Evolutionary conservation across 768 basidiomycete genomes (phyloP).

Genomic region (Lactifluus subvellereus): DNA sequence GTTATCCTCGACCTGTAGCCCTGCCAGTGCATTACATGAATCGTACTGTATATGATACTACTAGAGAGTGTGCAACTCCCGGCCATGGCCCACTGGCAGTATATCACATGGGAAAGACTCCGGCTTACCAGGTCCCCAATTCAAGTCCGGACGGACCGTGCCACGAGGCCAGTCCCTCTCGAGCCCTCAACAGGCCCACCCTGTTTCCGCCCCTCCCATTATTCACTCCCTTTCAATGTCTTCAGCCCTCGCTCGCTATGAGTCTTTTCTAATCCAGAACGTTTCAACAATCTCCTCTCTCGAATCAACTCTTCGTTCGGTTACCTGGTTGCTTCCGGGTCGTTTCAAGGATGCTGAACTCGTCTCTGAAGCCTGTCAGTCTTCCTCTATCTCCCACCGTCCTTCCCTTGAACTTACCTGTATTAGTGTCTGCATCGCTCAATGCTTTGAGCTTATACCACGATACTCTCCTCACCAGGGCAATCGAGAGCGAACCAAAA

Average conservation of each 20-base stretch:
- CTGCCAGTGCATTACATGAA: background rate
- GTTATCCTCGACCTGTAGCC: background rate
- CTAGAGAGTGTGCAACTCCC: too few relatives aligned
- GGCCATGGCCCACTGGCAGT: background rate
- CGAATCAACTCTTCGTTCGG: slow-evolving; percentile 80
- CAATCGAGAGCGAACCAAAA: slow-evolving; percentile 58
- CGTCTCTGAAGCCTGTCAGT: slow-evolving; percentile 90
- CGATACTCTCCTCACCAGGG: slow-evolving; percentile 77
- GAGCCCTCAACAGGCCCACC: background rate
- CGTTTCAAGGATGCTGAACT: slow-evolving; percentile 97
- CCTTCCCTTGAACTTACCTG: slow-evolving; percentile 2
- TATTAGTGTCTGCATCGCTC: slow-evolving; percentile 76
- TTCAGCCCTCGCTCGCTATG: slow-evolving; percentile 64
- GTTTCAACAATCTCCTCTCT: slow-evolving; percentile 80
- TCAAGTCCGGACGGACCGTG: background rate
- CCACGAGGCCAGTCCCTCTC: background rate
- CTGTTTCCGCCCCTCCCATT: background rate
- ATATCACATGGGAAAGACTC: slow-evolving; percentile 8
- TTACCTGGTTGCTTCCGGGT: slow-evolving; percentile 95
- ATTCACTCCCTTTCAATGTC: slow-evolving; percentile 42
- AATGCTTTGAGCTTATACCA: slow-evolving; percentile 92
- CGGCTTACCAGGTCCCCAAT: background rate
- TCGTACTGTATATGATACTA: too few relatives aligned
- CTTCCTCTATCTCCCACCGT: slow-evolving; percentile 17
- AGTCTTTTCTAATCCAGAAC: slow-evolving; percentile 78